These are phyloP conservation scores for Rhizodiscina lignyota DNA, from an alignment of 495 filamentous ascomycete species.

Conservation along the genomic window DNA sequence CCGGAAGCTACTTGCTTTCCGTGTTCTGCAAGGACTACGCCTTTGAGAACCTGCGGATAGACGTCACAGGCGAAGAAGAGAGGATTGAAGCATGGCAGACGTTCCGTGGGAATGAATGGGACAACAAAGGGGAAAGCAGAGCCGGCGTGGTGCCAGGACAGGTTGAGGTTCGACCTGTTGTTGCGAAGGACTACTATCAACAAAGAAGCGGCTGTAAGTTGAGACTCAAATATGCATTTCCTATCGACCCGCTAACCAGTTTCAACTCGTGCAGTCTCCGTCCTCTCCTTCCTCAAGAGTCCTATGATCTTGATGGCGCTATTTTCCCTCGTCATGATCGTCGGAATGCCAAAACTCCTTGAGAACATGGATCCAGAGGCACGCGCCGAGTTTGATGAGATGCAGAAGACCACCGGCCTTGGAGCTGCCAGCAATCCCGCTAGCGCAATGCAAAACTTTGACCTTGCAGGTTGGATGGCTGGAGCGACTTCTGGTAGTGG, in stretches of 20 bases:
- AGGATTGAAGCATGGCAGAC: slow-evolving; percentile 61
- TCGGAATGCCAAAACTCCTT: slow-evolving; percentile 85
- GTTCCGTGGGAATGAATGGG: slow-evolving; percentile 76
- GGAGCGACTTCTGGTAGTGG: too few relatives aligned
- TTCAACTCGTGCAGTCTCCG: slow-evolving; percentile 16
- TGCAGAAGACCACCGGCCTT: slow-evolving; percentile 60
- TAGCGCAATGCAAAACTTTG: slow-evolving; percentile 50
- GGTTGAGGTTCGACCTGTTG: slow-evolving; percentile 46
- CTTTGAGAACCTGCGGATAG: slow-evolving; percentile 62
- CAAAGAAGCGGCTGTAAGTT: slow-evolving; percentile 57
- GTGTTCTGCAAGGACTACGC: slow-evolving; percentile 54
- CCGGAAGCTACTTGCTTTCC: slow-evolving; percentile 63
- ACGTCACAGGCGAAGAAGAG: slow-evolving; percentile 31
- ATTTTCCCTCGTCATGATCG: slow-evolving; percentile 59
- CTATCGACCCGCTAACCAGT: slow-evolving; percentile 8
- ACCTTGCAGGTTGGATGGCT: slow-evolving; percentile 75
- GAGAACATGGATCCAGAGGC: slow-evolving; percentile 97
- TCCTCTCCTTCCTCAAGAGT: slow-evolving; percentile 64
- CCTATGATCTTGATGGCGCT: slow-evolving; percentile 89
- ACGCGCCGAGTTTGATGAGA: slow-evolving; percentile 78
- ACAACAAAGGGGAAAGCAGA: slow-evolving; percentile 54
- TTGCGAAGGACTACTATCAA: slow-evolving; percentile 53
- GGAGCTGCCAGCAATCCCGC: slow-evolving; percentile 27
- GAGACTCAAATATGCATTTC: too few relatives aligned
- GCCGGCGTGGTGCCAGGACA: slow-evolving; percentile 15